phyloP scores from a whole-genome alignment of 768 basidiomycete genomes.

The Clavulina sp. region DNA sequence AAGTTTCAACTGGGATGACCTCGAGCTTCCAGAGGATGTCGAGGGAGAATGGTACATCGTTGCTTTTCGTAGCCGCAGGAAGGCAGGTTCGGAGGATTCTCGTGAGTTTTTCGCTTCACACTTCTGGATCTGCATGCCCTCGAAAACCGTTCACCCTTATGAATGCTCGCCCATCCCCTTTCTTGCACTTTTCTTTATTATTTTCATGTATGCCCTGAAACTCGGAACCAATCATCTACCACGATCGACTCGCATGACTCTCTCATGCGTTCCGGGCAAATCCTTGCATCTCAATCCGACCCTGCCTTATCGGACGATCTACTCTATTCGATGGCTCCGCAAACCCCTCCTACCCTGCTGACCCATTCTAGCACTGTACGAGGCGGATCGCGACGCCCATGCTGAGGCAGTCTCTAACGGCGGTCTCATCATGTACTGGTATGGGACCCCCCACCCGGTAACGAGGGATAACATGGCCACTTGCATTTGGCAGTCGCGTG shows the following conservation, averaged over 20 bases:
- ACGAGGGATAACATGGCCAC: conserved; percentile 84
- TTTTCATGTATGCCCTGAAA: too few species aligned
- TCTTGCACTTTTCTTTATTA: too few species aligned
- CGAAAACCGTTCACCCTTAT: too few species aligned
- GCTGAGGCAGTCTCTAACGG: conserved; percentile 84
- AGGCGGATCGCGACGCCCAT: conserved; percentile 73
- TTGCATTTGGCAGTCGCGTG: conserved; percentile 86
- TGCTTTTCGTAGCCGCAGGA: conserved; percentile 67
- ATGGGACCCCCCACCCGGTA: conserved; percentile 57
- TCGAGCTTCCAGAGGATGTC: conserved; percentile 46
- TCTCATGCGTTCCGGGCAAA: too few species aligned
- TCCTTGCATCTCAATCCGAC: too few species aligned
- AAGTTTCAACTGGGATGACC: conserved; percentile 79
- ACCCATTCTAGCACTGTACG: conserved; percentile 47
- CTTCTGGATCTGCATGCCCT: conserved; percentile 9
- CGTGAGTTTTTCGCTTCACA: conserved; percentile 27
- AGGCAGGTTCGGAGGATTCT: conserved; percentile 46
- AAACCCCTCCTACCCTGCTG: neutral
- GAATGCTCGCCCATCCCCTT: too few species aligned
- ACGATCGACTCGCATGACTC: too few species aligned
- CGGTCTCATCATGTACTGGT: conserved; percentile 90
- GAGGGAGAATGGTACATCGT: conserved; percentile 88
- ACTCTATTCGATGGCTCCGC: too few species aligned
- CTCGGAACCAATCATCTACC: too few species aligned
- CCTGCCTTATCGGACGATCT: too few species aligned